phyloP scores from a whole-genome alignment of 164 flowering plant species.

The Vitis rupestris region DNA sequence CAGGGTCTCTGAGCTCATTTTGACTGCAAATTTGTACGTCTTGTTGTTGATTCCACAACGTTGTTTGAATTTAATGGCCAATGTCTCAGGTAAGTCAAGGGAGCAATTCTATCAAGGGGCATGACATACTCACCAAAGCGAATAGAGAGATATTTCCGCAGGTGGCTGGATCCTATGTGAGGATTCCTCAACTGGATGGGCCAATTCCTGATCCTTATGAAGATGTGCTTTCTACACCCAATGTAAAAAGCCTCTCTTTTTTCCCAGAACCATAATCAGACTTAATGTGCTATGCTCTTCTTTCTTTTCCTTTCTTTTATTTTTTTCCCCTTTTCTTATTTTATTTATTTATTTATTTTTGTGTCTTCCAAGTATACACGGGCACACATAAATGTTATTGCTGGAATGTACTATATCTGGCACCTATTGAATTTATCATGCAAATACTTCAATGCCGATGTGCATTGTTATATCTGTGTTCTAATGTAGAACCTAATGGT shows the following conservation, averaged over 20 bases:
- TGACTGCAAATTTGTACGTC: no score
- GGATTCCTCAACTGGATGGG: conserved; percentile 84
- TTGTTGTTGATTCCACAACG: no score
- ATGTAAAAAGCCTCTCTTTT: conserved; percentile 31
- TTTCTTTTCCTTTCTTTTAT: neutral
- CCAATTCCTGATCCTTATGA: conserved; percentile 78
- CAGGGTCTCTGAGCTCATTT: no score
- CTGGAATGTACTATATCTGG: neutral
- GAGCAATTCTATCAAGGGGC: conserved; percentile 10
- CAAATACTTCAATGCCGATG: no score
- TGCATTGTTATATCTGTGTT: no score
- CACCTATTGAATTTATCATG: no score
- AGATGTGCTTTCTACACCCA: conserved; percentile 66
- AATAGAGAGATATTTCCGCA: conserved; percentile 17
- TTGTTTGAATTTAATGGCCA: neutral
- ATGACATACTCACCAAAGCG: conserved; percentile 7
- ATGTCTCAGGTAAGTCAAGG: conserved; percentile 34
- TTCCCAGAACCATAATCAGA: neutral
- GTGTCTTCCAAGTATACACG: no score
- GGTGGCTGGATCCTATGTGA: conserved; percentile 21
- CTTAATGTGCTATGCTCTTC: neutral
- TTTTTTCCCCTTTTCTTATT: neutral
- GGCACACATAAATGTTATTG: neutral
- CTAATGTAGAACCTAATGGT: no score
- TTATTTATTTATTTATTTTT: neutral